Evolutionary conservation across 768 basidiomycete species (phyloP), one percentile per base, ranked within the genome.

Genomic region (Leccinellum luteum): DNA sequence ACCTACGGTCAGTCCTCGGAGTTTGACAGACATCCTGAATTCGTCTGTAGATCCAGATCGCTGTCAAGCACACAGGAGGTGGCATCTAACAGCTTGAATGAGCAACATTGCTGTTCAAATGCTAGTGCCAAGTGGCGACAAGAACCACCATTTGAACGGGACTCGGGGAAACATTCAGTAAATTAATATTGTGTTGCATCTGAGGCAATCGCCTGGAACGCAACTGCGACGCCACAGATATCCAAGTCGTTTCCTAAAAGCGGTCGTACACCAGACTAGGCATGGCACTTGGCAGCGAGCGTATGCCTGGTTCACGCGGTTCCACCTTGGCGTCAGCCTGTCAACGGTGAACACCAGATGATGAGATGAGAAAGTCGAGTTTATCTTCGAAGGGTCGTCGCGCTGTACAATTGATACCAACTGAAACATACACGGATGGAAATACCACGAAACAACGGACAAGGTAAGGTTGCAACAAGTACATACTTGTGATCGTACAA

Each of bases 381-480:
- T 41, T 41, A n/a, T 41, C n/a, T n/a, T n/a, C 10, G 38, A 21
- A 12, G 19, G 9, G 30, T 12, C 30, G 9, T 31, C 10, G 30
- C 28, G 30, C 30, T 30, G 27, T 30, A 23, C 30, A 17, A n/a
- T 21, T 47, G 21, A 55, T 51, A 8, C n/a, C 19, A 41, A 61
- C 61, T 41, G 38, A 48, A 55, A 62, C n/a, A n/a, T 41, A 49
- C 44, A 43, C 28, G 27, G n/a, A 19, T n/a, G n/a, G 38, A 12
- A 19, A 41, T 41, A 10, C n/a, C 21, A 52, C 10, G 30, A 44
- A 41, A 41, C 15, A 21, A 28, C 35, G 3, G 27, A 25, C 27
- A 27, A 31, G 7, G n/a, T 13, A 38, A 41, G 9, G 5, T 30
- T 10, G n/a, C 35, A 32, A 58, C 38, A 28, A 28, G 31, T 48